phyloP scores from a whole-genome alignment of 176 grass and related monocot species.

The Aegilops sharonensis region DNA sequence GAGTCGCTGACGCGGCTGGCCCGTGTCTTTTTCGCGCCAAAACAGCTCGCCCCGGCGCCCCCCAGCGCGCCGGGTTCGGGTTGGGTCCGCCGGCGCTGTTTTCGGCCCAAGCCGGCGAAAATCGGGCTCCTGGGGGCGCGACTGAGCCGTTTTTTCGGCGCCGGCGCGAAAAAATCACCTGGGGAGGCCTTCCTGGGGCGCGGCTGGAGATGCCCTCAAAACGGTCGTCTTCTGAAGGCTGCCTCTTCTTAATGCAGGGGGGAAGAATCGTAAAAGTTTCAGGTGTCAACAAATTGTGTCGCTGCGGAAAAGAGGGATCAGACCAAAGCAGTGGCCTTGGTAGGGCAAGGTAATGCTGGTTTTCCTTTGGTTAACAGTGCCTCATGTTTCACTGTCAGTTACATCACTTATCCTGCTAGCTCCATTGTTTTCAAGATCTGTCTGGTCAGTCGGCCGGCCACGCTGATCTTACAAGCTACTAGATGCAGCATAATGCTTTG shows the following conservation, averaged over 20 bases:
- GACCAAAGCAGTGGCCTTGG: neutral
- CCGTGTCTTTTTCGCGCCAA: no score
- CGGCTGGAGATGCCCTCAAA: neutral
- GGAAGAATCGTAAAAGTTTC: neutral
- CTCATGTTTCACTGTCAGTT: conserved; percentile 1
- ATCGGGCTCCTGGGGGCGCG: no score
- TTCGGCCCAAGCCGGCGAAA: no score
- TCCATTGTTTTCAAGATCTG: conserved; percentile 12
- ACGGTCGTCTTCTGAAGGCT: neutral
- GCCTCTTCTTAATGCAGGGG: neutral
- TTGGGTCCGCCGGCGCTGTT: no score
- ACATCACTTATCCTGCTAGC: conserved; percentile 18
- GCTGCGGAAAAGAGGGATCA: neutral
- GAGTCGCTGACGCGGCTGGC: no score
- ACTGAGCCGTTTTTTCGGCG: no score
- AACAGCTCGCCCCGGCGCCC: no score
- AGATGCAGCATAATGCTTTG: conserved; percentile 32
- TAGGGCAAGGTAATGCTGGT: neutral
- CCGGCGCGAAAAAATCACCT: no score
- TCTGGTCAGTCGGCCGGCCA: neutral
- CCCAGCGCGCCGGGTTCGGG: no score
- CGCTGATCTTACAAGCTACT: conserved; percentile 19
- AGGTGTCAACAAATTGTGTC: conserved; percentile 10
- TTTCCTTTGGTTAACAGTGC: conserved; percentile 13
- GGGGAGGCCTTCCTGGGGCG: no score